Conservation (phyloP, 345 rosid species). For the Angophora floribunda region DNA sequence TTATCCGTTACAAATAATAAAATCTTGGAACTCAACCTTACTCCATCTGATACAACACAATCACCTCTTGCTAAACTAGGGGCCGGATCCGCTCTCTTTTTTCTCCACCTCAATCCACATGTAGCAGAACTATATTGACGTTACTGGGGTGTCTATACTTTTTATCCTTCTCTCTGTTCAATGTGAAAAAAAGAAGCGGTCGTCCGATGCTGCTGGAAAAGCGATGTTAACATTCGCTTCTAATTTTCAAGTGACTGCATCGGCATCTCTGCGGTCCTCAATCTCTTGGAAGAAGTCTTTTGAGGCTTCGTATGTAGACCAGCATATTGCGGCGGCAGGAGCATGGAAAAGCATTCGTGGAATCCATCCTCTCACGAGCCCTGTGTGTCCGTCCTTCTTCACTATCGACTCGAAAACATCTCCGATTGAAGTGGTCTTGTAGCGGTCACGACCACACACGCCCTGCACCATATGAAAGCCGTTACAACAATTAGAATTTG, state of each 20-base stretch:
- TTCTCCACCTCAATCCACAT: neutral
- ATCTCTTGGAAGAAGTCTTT: conserved; percentile 63
- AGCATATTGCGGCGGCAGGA: conserved; percentile 97
- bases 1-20: accelerated
- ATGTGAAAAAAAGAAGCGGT: neutral
- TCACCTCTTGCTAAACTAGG: neutral
- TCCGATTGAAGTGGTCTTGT: conserved; percentile 53
- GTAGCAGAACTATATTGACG: neutral
- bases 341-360: conserved; percentile 99
- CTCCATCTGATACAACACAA: neutral
- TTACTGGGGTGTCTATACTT: neutral
- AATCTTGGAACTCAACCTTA: no score
- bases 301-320: conserved; percentile 84
- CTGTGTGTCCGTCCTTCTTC: conserved; percentile 74
- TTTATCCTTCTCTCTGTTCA: neutral
- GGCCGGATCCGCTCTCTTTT: neutral
- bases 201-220: neutral
- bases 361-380: conserved; percentile 86
- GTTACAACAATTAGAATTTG: neutral
- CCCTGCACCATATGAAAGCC: conserved; percentile 36
- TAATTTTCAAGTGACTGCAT: neutral
- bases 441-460: conserved; percentile 91
- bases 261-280: neutral
- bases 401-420: conserved; percentile 61
- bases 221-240: neutral